Evolutionary conservation across 352 stramenopile species (phyloP), one percentile per base, ranked within the genome.

Genomic region (Halophytophthora batemanensis): DNA sequence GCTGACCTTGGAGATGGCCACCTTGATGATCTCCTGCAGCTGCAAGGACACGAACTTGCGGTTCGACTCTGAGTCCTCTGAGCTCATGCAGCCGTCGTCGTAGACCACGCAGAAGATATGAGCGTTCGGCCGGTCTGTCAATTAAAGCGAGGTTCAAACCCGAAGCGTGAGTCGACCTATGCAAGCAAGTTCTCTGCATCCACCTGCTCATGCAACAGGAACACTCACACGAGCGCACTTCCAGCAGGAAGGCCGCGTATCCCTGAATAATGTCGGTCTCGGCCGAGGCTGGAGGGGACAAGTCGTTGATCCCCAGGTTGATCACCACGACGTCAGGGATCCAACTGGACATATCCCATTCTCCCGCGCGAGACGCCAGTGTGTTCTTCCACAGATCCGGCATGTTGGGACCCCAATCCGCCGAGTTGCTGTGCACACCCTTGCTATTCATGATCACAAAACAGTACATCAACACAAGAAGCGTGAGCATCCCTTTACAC

Each of bases 101-200:
- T 84, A 93, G 10, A 90, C 84, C n/a, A 91, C 73, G 41, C 82
- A 94, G 49, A 91, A 91, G 37, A 94, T 94, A 33, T 94, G 77
- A 11, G 84, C 84, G 19, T 87, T 60, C 3, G 84, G 84, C 3
- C 84, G 82, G 38, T 90, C 84, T 93, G 35, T 29, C 38, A 14
- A 55, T 35, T 11, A 28, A 31, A 31, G n/a, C 42, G 2, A 48
- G 6, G 11, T 5, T 1, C 21, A 33, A 29, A 39, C 6, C 22
- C 0, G 7, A 14, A 42, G 10, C 13, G 8, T 33, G 6, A 34
- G 3, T 15, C 18, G 29, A 45, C 23, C 31, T 1, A 19, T 12
- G 21, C 19, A 17, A 35, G 1, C 14, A n/a, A 1, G 10, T 46
- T 35, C 10, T 8, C 22, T 17, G 4, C 12, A 15, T 14, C 17